Evolutionary conservation across 495 filamentous ascomycete genomes (phyloP).

Genomic region (Penicillium cosmopolitanum): DNA sequence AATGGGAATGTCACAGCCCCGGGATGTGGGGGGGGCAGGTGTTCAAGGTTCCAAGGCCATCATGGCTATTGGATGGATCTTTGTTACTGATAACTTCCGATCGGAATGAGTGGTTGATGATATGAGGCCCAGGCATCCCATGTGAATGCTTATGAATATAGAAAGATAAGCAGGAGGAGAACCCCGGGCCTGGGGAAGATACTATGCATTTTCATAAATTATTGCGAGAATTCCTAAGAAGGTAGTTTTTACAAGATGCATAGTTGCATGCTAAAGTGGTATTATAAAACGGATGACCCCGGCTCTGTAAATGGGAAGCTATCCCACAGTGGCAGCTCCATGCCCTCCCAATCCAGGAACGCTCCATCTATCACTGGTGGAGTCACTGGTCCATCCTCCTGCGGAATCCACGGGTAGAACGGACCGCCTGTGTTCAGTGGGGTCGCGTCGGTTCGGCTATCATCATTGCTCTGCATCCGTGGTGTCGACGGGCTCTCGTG

Average conservation of each 20-base stretch:
- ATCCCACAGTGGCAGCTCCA: constrained; percentile 41
- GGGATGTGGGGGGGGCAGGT: not conserved
- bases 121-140: not conserved
- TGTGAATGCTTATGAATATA: not conserved
- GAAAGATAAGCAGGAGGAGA: too few relatives aligned
- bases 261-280: too few relatives aligned
- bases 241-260: too few relatives aligned
- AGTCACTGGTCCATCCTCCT: constrained; percentile 20
- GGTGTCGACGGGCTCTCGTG: constrained; percentile 21
- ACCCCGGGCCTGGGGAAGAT: too few relatives aligned
- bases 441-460: constrained; percentile 12
- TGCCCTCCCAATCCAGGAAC: constrained; percentile 36
- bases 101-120: constrained; percentile 4
- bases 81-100: not conserved
- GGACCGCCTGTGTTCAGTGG: constrained; percentile 12
- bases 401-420: constrained; percentile 24
- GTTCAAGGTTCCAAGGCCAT: too few relatives aligned
- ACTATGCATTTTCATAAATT: too few relatives aligned
- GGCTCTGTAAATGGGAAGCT: constrained; percentile 43
- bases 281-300: constrained; percentile 17
- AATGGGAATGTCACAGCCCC: not conserved
- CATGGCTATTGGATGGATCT: too few relatives aligned
- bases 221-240: too few relatives aligned
- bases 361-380: constrained; percentile 23
- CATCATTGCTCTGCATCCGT: constrained; percentile 8